phyloP scores from a whole-genome alignment of 768 basidiomycete species.

The Sistotremastrum niveocremeum region DNA sequence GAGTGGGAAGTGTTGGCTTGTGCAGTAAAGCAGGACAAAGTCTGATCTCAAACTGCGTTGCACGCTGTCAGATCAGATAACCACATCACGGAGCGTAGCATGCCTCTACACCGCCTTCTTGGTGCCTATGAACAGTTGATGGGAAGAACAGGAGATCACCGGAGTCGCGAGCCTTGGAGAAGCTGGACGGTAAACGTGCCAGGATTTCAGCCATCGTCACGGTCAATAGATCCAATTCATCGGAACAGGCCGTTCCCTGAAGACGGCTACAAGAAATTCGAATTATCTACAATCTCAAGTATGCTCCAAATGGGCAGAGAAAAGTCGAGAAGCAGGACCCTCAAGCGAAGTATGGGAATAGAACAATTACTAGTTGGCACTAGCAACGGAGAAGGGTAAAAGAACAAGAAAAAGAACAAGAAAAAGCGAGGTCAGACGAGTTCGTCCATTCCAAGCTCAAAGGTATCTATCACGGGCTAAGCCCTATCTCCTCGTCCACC shows the following conservation, averaged over 20 bases:
- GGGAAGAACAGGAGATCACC: conserved; percentile 70
- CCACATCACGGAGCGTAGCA: conserved; percentile 7
- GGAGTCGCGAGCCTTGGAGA: conserved; percentile 41
- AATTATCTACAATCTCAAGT: neutral
- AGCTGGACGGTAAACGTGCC: conserved; percentile 35
- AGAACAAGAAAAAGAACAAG: conserved; percentile 8
- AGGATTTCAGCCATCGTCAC: conserved; percentile 31
- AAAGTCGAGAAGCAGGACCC: neutral
- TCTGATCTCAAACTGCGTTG: conserved; percentile 69
- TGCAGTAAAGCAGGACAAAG: conserved; percentile 76
- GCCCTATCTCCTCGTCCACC: conserved; percentile 44
- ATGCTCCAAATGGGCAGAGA: neutral
- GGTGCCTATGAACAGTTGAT: conserved; percentile 49
- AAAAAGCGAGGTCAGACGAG: conserved; percentile 13
- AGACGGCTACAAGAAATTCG: too few species aligned
- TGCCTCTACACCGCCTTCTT: conserved; percentile 56
- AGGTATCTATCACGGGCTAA: conserved; percentile 22
- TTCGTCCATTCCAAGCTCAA: conserved; percentile 8
- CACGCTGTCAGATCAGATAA: neutral
- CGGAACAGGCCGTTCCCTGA: too few species aligned
- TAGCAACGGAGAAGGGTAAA: conserved; percentile 3
- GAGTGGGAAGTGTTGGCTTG: conserved; percentile 46
- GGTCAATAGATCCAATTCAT: neutral
- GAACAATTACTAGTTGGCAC: neutral
- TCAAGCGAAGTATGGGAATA: neutral